A percentile compares a stretch with the other conserved stretches of the same genome.
These are phyloP conservation scores for Cystofilobasidium capitatum DNA, from an alignment of 768 basidiomycete species.

Conservation along the genomic window DNA sequence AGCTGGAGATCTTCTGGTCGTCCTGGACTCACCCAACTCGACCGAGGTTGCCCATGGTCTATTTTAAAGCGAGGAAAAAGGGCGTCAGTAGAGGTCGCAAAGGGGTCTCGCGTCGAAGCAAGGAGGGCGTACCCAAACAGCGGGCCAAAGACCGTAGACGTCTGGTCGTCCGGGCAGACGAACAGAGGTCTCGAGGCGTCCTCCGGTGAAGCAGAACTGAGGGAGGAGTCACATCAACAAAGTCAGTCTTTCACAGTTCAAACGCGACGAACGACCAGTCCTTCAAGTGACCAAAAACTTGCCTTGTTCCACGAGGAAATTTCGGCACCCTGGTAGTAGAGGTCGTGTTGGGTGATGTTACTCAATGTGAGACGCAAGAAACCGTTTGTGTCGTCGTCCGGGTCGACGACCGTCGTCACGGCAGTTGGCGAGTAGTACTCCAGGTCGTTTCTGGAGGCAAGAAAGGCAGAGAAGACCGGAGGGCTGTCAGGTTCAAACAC, in stretches of 20 bases:
- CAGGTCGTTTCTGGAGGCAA: too few relatives aligned
- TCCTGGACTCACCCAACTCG: slow-evolving; percentile 10
- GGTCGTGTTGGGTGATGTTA: not conserved
- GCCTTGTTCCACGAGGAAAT: slow-evolving; percentile 18
- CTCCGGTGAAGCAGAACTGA: slow-evolving; percentile 26
- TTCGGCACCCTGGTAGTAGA: not conserved
- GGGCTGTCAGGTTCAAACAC: too few relatives aligned
- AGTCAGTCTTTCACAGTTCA: slow-evolving; percentile 28
- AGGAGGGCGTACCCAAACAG: too few relatives aligned
- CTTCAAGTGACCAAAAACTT: too few relatives aligned
- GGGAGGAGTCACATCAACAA: slow-evolving; percentile 72
- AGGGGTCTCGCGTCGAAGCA: too few relatives aligned
- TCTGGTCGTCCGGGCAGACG: slow-evolving; percentile 19
- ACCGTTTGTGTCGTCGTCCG: not conserved
- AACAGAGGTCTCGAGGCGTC: slow-evolving; percentile 13
- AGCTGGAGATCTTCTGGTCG: too few relatives aligned
- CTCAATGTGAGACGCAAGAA: not conserved
- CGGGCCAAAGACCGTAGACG: slow-evolving; percentile 29
- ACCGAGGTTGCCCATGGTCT: slow-evolving; percentile 28
- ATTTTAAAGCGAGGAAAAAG: too few relatives aligned
- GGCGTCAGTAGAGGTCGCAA: too few relatives aligned
- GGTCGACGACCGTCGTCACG: not conserved
- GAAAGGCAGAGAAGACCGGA: too few relatives aligned
- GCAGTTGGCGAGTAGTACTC: not conserved
- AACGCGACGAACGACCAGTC: slow-evolving; percentile 9